Conservation (phyloP, 1,284 basidiomycete genomes). For the Ustilago loliicola region DNA sequence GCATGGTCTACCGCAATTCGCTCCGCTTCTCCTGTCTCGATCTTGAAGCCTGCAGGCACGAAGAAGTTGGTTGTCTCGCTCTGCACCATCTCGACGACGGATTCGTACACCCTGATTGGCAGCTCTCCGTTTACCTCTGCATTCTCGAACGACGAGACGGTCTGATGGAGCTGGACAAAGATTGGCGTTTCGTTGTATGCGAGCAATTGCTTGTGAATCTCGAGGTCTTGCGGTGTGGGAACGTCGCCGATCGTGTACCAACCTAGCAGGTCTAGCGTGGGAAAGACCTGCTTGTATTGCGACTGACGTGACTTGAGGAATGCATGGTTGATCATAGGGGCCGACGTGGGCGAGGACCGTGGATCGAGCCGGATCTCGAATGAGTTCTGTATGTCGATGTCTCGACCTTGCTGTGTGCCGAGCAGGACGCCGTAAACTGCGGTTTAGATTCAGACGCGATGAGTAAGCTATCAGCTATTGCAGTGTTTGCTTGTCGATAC, state of each 20-base stretch:
- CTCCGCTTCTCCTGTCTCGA: slow-evolving; percentile 98
- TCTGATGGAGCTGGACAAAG: slow-evolving; percentile 73
- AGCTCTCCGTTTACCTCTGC: slow-evolving; percentile 54
- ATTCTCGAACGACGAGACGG: slow-evolving; percentile 30
- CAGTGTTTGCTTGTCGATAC: not conserved
- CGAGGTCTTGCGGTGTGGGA: slow-evolving; percentile 81
- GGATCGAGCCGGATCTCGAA: slow-evolving; percentile 83
- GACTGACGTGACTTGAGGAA: slow-evolving; percentile 86
- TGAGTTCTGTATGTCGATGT: slow-evolving; percentile 95
- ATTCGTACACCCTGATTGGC: slow-evolving; percentile 62
- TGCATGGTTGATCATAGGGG: slow-evolving; percentile 43
- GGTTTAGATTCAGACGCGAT: not conserved
- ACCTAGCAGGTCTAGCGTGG: slow-evolving; percentile 92
- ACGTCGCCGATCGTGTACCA: slow-evolving; percentile 90
- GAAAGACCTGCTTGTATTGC: slow-evolving; percentile 98
- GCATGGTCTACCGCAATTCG: slow-evolving; percentile 98
- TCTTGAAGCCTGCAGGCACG: slow-evolving; percentile 82
- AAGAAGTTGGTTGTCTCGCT: slow-evolving; percentile 72
- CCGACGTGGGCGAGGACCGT: not conserved
- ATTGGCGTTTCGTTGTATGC: slow-evolving; percentile 73
- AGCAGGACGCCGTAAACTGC: slow-evolving; percentile 88
- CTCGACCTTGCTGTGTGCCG: slow-evolving; percentile 92
- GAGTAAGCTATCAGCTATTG: not conserved
- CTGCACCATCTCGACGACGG: slow-evolving; percentile 55
- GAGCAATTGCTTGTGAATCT: slow-evolving; percentile 81